Evolutionary conservation across 225 moss, liverwort and hornwort species (phyloP).

Genomic region (Ulota crispa): DNA sequence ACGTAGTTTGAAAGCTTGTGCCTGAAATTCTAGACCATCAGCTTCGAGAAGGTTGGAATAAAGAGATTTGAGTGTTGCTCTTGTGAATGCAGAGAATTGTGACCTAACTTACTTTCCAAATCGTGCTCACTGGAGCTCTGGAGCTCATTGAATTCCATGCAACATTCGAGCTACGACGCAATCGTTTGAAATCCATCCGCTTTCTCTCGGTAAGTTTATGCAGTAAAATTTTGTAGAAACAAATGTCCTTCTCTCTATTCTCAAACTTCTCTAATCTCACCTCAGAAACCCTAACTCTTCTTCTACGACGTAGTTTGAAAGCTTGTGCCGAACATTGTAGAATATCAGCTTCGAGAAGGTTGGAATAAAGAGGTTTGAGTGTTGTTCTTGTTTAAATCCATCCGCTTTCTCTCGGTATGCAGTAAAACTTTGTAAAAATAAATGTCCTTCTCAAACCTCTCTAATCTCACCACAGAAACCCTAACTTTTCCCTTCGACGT

Average conservation of each 20-base stretch:
- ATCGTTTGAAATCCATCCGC: neutral
- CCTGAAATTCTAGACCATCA: neutral
- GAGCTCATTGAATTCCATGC: no score
- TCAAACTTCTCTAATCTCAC: neutral
- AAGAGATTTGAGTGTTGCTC: neutral
- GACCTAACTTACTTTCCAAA: neutral
- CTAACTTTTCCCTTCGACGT: neutral
- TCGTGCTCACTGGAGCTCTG: no score
- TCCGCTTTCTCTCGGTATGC: neutral
- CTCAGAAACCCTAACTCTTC: neutral
- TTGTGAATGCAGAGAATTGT: constrained; percentile 8
- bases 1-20: neutral
- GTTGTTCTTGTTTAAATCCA: neutral
- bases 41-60: no score
- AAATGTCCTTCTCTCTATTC: neutral
- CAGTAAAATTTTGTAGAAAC: no score
- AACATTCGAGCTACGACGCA: no score
- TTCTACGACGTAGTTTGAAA: neutral
- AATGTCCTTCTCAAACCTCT: neutral
- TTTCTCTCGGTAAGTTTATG: neutral
- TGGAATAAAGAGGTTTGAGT: neutral
- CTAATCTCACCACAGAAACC: neutral
- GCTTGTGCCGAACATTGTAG: neutral
- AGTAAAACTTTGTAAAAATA: neutral
- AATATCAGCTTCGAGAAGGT: neutral